phyloP scores from a whole-genome alignment of 306 rosid genomes.

The Vigna mungo region DNA sequence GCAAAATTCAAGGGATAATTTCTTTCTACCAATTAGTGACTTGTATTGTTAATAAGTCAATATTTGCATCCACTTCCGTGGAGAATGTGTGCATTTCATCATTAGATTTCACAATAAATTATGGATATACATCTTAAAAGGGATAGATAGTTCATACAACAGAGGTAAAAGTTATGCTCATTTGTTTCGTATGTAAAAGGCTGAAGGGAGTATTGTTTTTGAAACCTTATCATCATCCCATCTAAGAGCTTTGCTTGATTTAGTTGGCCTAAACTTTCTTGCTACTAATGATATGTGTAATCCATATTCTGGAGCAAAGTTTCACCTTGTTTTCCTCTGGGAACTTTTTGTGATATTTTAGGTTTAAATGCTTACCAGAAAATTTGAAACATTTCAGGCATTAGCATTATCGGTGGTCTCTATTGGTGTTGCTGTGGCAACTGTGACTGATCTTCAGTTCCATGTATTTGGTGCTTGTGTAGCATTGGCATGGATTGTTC shows the following conservation, averaged over 20 bases:
- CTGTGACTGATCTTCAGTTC: constrained; percentile 85
- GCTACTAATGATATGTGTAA: background rate
- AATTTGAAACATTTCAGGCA: constrained; percentile 60
- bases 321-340: background rate
- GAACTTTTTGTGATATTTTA: background rate
- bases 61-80: too few species aligned
- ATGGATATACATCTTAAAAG: too few species aligned
- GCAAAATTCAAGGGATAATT: too few species aligned
- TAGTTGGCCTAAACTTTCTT: background rate
- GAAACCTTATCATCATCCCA: background rate
- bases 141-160: too few species aligned
- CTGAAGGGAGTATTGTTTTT: background rate
- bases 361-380: constrained; percentile 20
- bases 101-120: too few species aligned
- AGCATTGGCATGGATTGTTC: constrained; percentile 86
- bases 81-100: too few species aligned
- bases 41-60: too few species aligned
- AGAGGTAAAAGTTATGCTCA: too few species aligned
- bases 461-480: constrained; percentile 78
- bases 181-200: too few species aligned
- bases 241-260: background rate
- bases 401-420: constrained; percentile 74
- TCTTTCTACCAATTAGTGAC: too few species aligned
- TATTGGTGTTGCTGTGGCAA: constrained; percentile 83
- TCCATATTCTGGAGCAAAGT: constrained; percentile 10